Evolutionary conservation across 345 rosid species (phyloP).

Genomic region (Gossypium bickii): DNA sequence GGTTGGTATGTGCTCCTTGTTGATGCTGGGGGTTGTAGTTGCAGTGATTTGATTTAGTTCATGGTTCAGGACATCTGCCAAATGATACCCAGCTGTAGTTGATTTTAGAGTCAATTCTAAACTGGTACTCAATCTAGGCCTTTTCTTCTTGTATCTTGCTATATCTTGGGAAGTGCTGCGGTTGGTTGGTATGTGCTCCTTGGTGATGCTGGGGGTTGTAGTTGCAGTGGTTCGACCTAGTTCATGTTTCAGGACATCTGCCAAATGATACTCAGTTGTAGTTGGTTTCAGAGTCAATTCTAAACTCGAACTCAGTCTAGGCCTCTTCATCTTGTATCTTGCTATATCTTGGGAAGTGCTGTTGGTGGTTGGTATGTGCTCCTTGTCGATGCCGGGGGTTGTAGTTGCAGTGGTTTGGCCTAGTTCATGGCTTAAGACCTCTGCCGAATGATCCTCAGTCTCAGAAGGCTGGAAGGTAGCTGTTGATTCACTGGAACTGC

Average conservation of each 20-base stretch:
- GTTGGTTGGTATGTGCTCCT: background rate
- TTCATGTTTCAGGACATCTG: background rate
- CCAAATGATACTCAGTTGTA: background rate
- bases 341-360: background rate
- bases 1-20: background rate
- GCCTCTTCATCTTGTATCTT: background rate
- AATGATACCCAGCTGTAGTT: background rate
- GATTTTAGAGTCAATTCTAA: slow-evolving; percentile 1
- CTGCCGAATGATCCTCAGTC: background rate
- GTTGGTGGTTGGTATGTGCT: background rate
- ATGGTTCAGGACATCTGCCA: background rate
- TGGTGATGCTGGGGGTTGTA: background rate
- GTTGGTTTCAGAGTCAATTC: slow-evolving; percentile 2
- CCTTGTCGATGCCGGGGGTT: background rate
- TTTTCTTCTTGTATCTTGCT: background rate
- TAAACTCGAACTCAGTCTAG: slow-evolving; percentile 1
- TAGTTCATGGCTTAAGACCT: background rate
- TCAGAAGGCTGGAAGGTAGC: background rate
- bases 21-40: background rate
- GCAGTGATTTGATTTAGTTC: background rate
- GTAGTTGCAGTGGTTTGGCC: background rate
- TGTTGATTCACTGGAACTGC: background rate
- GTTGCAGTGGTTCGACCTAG: background rate
- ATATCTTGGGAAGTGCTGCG: background rate
- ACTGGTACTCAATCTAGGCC: background rate